phyloP scores from a whole-genome alignment of 768 basidiomycete species.

The Tulasnella sp. region DNA sequence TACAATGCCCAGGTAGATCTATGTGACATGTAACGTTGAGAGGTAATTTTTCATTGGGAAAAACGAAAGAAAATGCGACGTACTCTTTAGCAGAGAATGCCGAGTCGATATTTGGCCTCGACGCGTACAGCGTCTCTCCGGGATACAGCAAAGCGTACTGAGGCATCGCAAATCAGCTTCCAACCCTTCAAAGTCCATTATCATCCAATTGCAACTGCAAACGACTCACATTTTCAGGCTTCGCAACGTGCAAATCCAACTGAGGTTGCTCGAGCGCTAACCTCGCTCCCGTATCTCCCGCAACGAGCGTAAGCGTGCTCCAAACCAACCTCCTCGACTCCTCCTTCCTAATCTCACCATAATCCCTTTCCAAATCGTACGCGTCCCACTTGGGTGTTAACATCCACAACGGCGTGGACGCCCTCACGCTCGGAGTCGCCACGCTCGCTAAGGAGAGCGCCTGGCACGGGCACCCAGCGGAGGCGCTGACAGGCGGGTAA shows the following conservation, averaged over 20 bases:
- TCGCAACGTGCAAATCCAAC: slow-evolving; percentile 9
- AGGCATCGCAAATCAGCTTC: background rate
- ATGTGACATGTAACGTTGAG: background rate
- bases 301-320: slow-evolving; percentile 12
- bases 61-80: background rate
- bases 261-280: slow-evolving; percentile 4
- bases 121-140: slow-evolving; percentile 8
- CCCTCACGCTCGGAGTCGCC: background rate
- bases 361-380: background rate
- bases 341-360: slow-evolving; percentile 10
- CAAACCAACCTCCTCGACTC: slow-evolving; percentile 15
- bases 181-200: background rate
- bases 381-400: slow-evolving; percentile 13
- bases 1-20: slow-evolving; percentile 11
- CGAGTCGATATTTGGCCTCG: background rate
- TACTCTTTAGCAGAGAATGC: slow-evolving; percentile 10
- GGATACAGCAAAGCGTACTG: slow-evolving; percentile 13
- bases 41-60: background rate
- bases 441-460: background rate
- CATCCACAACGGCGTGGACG: slow-evolving; percentile 15
- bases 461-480: background rate
- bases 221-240: slow-evolving; percentile 10
- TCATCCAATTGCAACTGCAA: background rate
- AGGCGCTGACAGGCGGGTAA: background rate
- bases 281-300: slow-evolving; percentile 1